Evolutionary conservation across 805 yeast genomes (phyloP).

Genomic region (Zygoascus tannicola): DNA sequence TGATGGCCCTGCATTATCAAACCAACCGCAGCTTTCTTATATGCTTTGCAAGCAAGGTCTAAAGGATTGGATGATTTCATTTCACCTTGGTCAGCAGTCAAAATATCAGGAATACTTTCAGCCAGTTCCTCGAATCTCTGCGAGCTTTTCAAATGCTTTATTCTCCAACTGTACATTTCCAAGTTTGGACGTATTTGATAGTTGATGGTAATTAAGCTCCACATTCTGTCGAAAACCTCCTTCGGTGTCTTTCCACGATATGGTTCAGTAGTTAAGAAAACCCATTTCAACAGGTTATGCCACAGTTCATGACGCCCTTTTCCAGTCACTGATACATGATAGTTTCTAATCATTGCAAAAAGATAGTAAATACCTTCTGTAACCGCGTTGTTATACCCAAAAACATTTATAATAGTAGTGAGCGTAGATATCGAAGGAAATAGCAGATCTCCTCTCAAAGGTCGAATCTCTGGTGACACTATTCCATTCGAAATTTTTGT

Average conservation of each 20-base stretch:
- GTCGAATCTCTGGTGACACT: not conserved
- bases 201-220: conserved; percentile 4
- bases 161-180: conserved; percentile 8
- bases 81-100: not conserved
- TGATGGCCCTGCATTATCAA: not conserved
- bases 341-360: conserved; percentile 9
- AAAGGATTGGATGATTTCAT: not conserved
- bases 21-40: not conserved
- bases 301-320: conserved; percentile 17
- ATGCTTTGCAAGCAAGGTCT: not conserved
- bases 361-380: conserved; percentile 19
- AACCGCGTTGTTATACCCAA: conserved; percentile 19
- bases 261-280: conserved; percentile 7
- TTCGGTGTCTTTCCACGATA: conserved; percentile 5
- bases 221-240: conserved; percentile 7
- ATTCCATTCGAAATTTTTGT: not conserved
- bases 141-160: not conserved
- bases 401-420: conserved; percentile 20
- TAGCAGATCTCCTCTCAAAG: conserved; percentile 1
- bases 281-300: conserved; percentile 20
- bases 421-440: conserved; percentile 19
- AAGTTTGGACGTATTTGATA: conserved; percentile 7
- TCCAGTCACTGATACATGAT: conserved; percentile 14
- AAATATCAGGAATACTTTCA: not conserved
- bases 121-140: not conserved